Evolutionary conservation across 1,284 basidiomycete genomes (phyloP), one percentile per base, ranked within the genome.

Genomic region (Afroboletus lepidellus): DNA sequence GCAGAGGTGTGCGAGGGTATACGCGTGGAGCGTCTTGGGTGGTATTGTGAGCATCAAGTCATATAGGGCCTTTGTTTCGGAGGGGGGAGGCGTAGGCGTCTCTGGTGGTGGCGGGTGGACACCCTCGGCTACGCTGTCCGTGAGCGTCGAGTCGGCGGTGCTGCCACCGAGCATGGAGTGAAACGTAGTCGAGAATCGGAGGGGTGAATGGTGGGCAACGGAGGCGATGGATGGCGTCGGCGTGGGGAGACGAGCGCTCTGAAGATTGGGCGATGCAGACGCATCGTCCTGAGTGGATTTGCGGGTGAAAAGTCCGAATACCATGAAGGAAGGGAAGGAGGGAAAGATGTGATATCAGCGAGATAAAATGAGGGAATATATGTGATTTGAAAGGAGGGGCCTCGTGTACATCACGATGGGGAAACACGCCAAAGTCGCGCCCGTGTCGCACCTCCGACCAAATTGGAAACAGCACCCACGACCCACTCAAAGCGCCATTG

Each of bases 11-110:
- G 77, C 54, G 37, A 89, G 73, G 27, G 79, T 76, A 70, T 86
- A 90, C 3, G 74, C 57, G 58, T 87, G 82, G 2, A 90, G 71
- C 0, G 76, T 81, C 67, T 86, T 83, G 5, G 87, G 72, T 3
- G 87, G 87, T 39, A 89, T 77, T 12, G 79, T 74, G 41, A 73
- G 64, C 60, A 89, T 73, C 53, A 84, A 74, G 16, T 76, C 61
- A 41, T 77, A 70, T 2, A 88, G 70, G 13, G 73, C 69, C 16
- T 71, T 66, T 46, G 60, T 49, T 45, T 63, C 57, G 20, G 51
- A 13, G 8, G 51, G 56, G 4, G 66, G 58, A 38, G 69, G 62
- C 1, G 67, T 54, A 0, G 66, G 66, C 3, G 65, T 67, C 24
- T 42, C 46, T n/a, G 58, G 62, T 2, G 60, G 64, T 29, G 50